Conservation (phyloP, 768 basidiomycete genomes). For the Hygrophoropsis aurantiaca region DNA sequence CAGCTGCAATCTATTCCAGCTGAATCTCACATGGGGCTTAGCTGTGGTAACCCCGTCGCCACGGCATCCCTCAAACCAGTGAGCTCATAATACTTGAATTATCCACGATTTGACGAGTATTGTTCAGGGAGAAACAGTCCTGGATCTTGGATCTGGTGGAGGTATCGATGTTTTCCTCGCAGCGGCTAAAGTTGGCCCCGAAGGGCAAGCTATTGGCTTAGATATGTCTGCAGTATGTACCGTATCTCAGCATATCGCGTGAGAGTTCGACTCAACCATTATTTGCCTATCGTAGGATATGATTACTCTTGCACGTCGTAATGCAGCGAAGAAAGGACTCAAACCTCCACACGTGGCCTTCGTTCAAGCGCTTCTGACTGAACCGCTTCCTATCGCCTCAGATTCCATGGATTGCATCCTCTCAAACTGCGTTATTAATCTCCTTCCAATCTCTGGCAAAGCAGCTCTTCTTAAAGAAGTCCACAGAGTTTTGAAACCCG, state of each 20-base stretch:
- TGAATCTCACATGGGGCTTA: slow-evolving; percentile 47
- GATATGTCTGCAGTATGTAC: slow-evolving; percentile 48
- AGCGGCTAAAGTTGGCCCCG: slow-evolving; percentile 46
- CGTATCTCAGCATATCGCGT: background rate
- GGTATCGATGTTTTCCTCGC: slow-evolving; percentile 58
- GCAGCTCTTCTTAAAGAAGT: slow-evolving; percentile 44
- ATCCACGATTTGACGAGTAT: background rate
- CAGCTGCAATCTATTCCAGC: slow-evolving; percentile 43
- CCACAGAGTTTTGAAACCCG: slow-evolving; percentile 51
- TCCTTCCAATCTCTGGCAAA: slow-evolving; percentile 44
- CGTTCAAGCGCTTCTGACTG: slow-evolving; percentile 40
- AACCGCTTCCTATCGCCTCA: slow-evolving; percentile 47
- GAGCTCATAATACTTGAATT: background rate
- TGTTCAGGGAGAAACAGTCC: slow-evolving; percentile 52
- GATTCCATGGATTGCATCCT: slow-evolving; percentile 53
- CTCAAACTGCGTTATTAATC: slow-evolving; percentile 59
- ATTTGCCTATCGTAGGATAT: slow-evolving; percentile 40
- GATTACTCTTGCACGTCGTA: slow-evolving; percentile 46
- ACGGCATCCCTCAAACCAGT: slow-evolving; percentile 48
- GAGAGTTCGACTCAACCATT: background rate
- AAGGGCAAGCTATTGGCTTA: slow-evolving; percentile 52
- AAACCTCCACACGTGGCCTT: slow-evolving; percentile 51
- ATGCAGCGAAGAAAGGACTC: slow-evolving; percentile 40
- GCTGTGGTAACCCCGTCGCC: slow-evolving; percentile 55
- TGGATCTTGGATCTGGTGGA: slow-evolving; percentile 59